Evolutionary conservation across 1,139 yeast species (phyloP), one percentile per base, ranked within the genome.

Genomic region (Entelexis paramagnoliae): DNA sequence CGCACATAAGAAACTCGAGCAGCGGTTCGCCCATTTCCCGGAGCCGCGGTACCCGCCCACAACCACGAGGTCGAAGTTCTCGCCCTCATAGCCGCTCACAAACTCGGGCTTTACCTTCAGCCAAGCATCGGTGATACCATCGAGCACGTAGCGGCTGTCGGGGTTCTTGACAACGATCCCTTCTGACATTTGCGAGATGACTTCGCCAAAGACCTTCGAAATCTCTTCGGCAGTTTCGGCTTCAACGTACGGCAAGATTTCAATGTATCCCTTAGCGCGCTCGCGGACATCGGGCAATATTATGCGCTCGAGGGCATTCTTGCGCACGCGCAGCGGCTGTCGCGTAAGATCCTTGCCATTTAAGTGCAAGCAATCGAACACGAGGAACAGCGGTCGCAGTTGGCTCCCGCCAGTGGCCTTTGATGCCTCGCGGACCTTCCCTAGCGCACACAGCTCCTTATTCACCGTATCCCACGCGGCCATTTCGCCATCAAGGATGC

Each of bases 41-140:
- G 77, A 74, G 0, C 86, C 89, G 14, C 80, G 79, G 51, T 77
- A 79, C 51, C 82, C 82, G 0, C 96, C 97, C 54, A 89, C 79
- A 0, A 91, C 77, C 1, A 80, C 72, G 45, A 88, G 66, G 66
- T 91, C 98, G 58, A 89, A 70, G 60, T 84, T 84, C 57, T 87
- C 95, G 9, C 95, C 95, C n/a, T 51, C 54, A 66, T 84, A 84
- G 51, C 83, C 87, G 54, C 80, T 83, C 54, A 88, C 70, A 64
- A 88, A 89, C 59, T 89, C 96, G 0, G 97, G 97, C 64, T 91
- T 91, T 2, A 89, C 77, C 62, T 91, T 91, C 28, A 86, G 71
- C 96, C 97, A 89, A 20, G 73, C 69, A 29, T 74, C 74, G 45
- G 74, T 73, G 51, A 89, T 69, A 46, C 73, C 74, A 20, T 80